A percentile compares a stretch with the other conserved stretches of the same genome.
phyloP scores from a whole-genome alignment of 176 grass and related monocot genomes.

The Guadua angustifolia region DNA sequence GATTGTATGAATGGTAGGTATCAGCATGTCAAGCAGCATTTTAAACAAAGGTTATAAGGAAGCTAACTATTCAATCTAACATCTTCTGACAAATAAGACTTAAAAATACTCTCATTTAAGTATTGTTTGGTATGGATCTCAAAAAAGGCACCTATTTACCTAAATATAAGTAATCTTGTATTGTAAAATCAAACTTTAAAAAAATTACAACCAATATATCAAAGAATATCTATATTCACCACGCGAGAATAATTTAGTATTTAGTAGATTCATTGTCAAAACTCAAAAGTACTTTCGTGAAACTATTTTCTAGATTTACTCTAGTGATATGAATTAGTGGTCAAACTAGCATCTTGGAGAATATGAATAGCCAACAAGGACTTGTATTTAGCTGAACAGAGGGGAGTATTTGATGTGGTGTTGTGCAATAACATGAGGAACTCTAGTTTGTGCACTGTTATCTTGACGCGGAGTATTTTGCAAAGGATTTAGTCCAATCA shows the following conservation, averaged over 20 bases:
- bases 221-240: neutral
- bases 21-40: neutral
- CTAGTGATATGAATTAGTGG: neutral
- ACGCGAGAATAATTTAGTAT: neutral
- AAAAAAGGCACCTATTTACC: neutral
- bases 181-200: neutral
- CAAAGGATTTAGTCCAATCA: neutral
- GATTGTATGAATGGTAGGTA: neutral
- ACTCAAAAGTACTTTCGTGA: neutral
- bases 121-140: neutral
- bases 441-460: neutral
- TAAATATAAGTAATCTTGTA: neutral
- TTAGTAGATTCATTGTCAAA: neutral
- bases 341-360: constrained; percentile 1
- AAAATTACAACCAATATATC: neutral
- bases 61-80: neutral
- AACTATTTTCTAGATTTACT: neutral
- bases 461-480: neutral
- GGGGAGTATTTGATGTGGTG: neutral
- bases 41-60: neutral
- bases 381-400: neutral
- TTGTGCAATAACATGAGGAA: neutral
- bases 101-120: neutral
- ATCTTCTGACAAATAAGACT: neutral
- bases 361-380: neutral